Evolutionary conservation across 176 grass and related monocot species (phyloP), one percentile per base, ranked within the genome.

Genomic region (Cocos nucifera): DNA sequence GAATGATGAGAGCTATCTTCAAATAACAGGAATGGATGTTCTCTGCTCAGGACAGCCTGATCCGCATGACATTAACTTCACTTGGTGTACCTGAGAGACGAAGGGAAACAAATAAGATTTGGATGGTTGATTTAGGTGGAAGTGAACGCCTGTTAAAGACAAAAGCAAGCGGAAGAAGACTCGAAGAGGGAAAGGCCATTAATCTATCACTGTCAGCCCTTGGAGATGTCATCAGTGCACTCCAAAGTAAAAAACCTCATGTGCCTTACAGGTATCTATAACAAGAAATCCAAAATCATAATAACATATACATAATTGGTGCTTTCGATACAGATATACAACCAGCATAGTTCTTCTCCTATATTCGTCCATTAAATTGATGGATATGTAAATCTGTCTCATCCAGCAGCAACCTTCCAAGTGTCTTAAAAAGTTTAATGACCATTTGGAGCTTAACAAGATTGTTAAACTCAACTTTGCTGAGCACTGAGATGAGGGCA

Each of bases 61-160:
- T 83, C 70, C 79, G 87, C 69, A 83, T 97, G 69, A 77, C 83
- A 78, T 69, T 91, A 66, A 91, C 73, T 61, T 88, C 72, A 70
- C 69, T 72, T 32, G 65, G 73, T 35, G 51, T 73, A 9, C 66
- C 66, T 56, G 84, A 88, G 75, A 97, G 92, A 64, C 80, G 59
- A 85, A 88, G 62, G 49, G 73, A 57, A 69, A 88, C 69, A 63
- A 97, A 85, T 75, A 97, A 97, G 69, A 62, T 97, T 74, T 97
- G 92, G 92, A 85, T 97, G 92, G 73, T 97, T 67, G 92, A 97
- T 88, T 77, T 97, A 27, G 92, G 92, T 65, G 92, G 92, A 69
- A 97, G 92, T 28, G 92, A 97, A 72, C 77, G 87, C 44, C 77
- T 91, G 35, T 80, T 97, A 71, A 97, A 97, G 78, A 97, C 92